These are phyloP conservation scores for Eimeria zaria DNA, from an alignment of 169 alveolate genomes.

Conservation along the genomic window DNA sequence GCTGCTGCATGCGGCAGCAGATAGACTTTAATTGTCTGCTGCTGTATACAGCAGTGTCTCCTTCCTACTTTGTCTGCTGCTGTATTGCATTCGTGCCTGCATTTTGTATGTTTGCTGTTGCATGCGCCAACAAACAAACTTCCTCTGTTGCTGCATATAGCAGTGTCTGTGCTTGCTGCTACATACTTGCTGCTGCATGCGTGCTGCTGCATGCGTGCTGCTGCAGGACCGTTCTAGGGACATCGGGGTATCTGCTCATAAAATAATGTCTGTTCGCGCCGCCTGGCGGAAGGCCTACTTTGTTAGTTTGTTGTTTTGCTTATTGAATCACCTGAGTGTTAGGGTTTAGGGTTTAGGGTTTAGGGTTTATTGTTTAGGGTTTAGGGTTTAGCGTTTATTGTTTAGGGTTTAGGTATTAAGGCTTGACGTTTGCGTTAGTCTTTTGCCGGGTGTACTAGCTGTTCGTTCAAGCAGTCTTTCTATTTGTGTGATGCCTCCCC, in stretches of 20 bases:
- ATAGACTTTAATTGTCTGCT: no score
- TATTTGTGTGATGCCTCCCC: not conserved
- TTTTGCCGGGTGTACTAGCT: no score
- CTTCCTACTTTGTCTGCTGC: no score
- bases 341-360: not conserved
- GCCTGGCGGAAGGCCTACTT: slow-evolving; percentile 45
- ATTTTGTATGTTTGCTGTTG: no score
- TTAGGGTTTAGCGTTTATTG: not conserved
- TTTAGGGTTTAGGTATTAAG: not conserved
- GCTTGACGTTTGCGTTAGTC: not conserved
- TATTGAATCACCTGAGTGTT: not conserved
- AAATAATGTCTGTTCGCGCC: slow-evolving; percentile 23
- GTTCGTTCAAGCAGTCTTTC: not conserved
- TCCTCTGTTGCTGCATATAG: not conserved
- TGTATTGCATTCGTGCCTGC: no score
- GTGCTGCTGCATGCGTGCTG: not conserved
- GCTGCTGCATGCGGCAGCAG: no score
- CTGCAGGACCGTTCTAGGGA: slow-evolving; percentile 23
- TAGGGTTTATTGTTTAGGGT: not conserved
- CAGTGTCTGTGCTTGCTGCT: not conserved
- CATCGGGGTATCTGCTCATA: not conserved
- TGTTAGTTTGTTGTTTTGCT: not conserved
- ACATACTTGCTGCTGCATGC: not conserved
- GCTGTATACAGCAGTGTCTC: no score
- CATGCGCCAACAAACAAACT: no score